Percentiles rank a stretch among this genome's conserved stretches.
Conservation (phyloP, 2,329 filamentous ascomycete genomes). For the Amylocarpus encephaloides region DNA sequence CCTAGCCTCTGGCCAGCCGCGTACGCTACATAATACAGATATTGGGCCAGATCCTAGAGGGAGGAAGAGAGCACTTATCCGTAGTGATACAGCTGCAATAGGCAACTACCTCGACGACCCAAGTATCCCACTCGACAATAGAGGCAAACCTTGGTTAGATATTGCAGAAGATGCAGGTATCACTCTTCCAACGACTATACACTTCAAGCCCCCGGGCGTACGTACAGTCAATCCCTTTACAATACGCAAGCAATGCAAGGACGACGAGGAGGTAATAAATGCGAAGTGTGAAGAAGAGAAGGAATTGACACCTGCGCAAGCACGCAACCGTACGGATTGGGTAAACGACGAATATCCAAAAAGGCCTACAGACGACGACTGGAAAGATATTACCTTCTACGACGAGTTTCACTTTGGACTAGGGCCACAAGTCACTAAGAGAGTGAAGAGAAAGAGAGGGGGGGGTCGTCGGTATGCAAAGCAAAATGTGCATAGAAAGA, state of each 20-base stretch:
- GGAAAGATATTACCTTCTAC: not conserved
- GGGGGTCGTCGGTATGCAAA: not conserved
- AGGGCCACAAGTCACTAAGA: not conserved
- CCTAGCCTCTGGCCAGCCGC: no score
- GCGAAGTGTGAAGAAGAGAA: constrained; percentile 2
- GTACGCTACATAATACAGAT: constrained; percentile 4
- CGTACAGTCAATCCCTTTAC: not conserved
- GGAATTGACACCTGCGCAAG: not conserved
- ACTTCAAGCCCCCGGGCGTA: no score
- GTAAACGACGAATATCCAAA: no score
- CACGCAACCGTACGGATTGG: not conserved
- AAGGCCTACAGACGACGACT: no score
- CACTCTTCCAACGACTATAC: no score
- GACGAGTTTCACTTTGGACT: constrained; percentile 5
- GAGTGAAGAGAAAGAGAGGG: not conserved
- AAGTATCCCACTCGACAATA: not conserved
- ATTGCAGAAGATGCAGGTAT: not conserved
- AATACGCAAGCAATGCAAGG: not conserved
- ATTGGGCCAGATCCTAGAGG: not conserved
- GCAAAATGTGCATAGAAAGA: constrained; percentile 1
- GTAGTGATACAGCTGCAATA: not conserved
- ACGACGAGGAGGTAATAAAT: constrained; percentile 6
- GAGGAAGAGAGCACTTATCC: not conserved
- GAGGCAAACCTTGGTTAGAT: constrained; percentile 1
- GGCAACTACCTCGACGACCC: constrained; percentile 3